phyloP scores from a whole-genome alignment of 805 yeast species.

The Metschnikowia similis region DNA sequence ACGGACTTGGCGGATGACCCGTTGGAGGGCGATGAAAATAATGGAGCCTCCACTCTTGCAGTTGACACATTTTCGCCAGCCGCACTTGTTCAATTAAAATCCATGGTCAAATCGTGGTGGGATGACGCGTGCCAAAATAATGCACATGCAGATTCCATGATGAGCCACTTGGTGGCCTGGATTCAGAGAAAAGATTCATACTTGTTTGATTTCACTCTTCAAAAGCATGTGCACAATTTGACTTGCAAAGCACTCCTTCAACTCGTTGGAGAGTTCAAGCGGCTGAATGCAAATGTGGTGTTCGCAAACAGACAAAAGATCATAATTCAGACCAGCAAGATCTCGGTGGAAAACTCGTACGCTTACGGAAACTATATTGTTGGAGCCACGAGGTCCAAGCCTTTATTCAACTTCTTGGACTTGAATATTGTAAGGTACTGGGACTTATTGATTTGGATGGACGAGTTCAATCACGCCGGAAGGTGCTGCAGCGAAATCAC shows the following conservation, averaged over 20 bases:
- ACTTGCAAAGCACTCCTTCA: constrained; percentile 80
- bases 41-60: constrained; percentile 53
- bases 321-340: constrained; percentile 68
- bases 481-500: constrained; percentile 45
- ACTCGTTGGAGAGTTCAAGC: constrained; percentile 69
- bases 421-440: constrained; percentile 71
- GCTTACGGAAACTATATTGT: constrained; percentile 85
- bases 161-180: constrained; percentile 82
- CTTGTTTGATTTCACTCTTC: constrained; percentile 72
- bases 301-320: constrained; percentile 77
- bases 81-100: constrained; percentile 65
- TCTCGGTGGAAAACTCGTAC: constrained; percentile 78
- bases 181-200: constrained; percentile 69
- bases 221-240: constrained; percentile 83
- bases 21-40: constrained; percentile 29
- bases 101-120: constrained; percentile 89
- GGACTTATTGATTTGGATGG: constrained; percentile 97
- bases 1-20: constrained; percentile 60
- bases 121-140: constrained; percentile 72
- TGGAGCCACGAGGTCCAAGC: constrained; percentile 72
- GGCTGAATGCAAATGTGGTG: constrained; percentile 74
- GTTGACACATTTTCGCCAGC: constrained; percentile 79
- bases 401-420: constrained; percentile 79
- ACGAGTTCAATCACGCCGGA: constrained; percentile 83
- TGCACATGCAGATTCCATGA: constrained; percentile 74